Percentiles rank a stretch among this genome's conserved stretches.
Evolutionary conservation across 176 grass and related monocot species (phyloP).

Genomic region (Avena sativa): DNA sequence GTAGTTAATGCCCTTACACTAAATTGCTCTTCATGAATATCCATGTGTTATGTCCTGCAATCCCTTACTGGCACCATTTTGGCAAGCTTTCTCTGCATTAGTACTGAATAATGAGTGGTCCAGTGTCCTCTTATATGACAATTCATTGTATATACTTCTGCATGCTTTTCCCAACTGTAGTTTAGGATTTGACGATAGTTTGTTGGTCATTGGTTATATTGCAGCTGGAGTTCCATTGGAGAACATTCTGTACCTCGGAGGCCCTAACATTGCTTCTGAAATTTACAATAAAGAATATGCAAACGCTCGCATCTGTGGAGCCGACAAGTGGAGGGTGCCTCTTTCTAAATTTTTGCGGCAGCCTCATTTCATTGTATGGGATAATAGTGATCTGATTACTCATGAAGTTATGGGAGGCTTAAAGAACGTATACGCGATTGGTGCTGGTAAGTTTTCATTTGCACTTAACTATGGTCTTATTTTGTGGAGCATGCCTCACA

Average conservation of each 20-base stretch:
- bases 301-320: conserved; percentile 94
- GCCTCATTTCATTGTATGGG: conserved; percentile 98
- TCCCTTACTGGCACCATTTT: background rate
- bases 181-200: background rate
- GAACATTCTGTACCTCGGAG: conserved; percentile 95
- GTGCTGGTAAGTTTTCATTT: conserved; percentile 78
- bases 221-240: conserved; percentile 78
- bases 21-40: background rate
- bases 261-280: conserved; percentile 96
- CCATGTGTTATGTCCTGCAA: conserved; percentile 33
- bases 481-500: background rate
- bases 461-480: background rate
- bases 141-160: background rate
- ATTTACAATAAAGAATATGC: conserved; percentile 99
- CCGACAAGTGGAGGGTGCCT: conserved; percentile 92
- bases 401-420: conserved; percentile 98
- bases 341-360: conserved; percentile 96
- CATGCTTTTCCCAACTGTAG: background rate
- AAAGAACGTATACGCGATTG: conserved; percentile 98
- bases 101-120: background rate
- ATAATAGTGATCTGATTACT: conserved; percentile 89
- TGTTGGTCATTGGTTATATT: conserved; percentile 37
- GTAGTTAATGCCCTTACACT: conserved; percentile 28
- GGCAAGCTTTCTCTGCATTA: background rate
- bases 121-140: background rate